phyloP scores from a whole-genome alignment of 257 asterid genomes.

The Craterostigma plantagineum region DNA sequence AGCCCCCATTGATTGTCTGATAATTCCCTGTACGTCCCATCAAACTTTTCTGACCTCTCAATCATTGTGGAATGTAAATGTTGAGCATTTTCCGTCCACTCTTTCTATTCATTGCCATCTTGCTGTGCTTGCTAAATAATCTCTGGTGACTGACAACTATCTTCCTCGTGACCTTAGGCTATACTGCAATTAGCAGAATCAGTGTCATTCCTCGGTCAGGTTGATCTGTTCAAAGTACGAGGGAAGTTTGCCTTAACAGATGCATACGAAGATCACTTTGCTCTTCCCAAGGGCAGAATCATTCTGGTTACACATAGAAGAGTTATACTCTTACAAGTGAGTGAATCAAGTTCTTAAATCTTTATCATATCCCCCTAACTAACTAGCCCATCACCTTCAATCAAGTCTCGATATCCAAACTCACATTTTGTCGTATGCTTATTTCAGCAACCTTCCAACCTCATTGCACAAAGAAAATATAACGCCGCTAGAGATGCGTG shows the following conservation, averaged over 20 bases:
- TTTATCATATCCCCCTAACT: too few species aligned
- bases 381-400: too few species aligned
- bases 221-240: constrained; percentile 89
- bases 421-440: constrained; percentile 8
- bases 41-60: too few species aligned
- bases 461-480: constrained; percentile 77
- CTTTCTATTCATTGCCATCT: too few species aligned
- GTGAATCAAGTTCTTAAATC: constrained; percentile 9
- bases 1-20: too few species aligned
- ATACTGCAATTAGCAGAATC: constrained; percentile 86
- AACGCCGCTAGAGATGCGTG: constrained; percentile 95
- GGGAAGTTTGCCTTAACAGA: constrained; percentile 91
- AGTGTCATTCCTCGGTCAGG: constrained; percentile 78
- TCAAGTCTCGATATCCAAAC: constrained; percentile 6
- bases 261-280: constrained; percentile 84
- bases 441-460: constrained; percentile 82
- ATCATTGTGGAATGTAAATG: too few species aligned
- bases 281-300: constrained; percentile 84
- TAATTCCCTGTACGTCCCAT: too few species aligned
- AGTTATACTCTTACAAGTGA: constrained; percentile 67
- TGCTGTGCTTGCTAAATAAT: too few species aligned
- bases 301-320: constrained; percentile 73
- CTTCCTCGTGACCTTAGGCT: constrained; percentile 25
- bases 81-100: too few species aligned
- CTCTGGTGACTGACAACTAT: too few species aligned